These are phyloP conservation scores for Trichosanthes truncata DNA, from an alignment of 306 rosid genomes.

Conservation along the genomic window DNA sequence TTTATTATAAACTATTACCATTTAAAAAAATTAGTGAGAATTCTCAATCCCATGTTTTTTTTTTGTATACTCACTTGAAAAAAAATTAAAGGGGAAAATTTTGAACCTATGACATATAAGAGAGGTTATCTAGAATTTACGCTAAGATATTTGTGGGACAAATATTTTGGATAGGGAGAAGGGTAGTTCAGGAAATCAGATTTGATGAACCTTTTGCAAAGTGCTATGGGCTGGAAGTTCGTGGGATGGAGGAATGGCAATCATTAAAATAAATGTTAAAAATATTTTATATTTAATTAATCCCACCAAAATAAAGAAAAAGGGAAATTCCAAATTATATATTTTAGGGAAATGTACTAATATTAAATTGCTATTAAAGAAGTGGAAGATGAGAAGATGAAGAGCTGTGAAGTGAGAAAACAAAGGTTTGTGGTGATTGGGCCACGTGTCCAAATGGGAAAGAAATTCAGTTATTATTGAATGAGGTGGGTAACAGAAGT, in stretches of 20 bases:
- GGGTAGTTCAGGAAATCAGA: not conserved
- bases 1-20: not conserved
- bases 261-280: not conserved
- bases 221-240: not conserved
- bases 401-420: not conserved
- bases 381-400: not conserved
- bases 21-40: not conserved
- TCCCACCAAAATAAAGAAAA: not conserved
- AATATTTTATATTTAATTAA: not conserved
- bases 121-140: too few relatives aligned
- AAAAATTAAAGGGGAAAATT: too few relatives aligned
- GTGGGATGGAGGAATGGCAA: not conserved
- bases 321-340: not conserved
- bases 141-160: not conserved
- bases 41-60: too few relatives aligned
- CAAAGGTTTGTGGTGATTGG: not conserved
- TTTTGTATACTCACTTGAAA: too few relatives aligned
- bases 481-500: not conserved
- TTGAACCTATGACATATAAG: too few relatives aligned
- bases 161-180: not conserved
- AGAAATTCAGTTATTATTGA: not conserved
- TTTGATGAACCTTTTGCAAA: not conserved
- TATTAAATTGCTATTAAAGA: not conserved
- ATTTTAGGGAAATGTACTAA: not conserved
- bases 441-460: not conserved